Evolutionary conservation across 306 rosid species (phyloP), one percentile per base, ranked within the genome.

Genomic region (Dryas drummondii): DNA sequence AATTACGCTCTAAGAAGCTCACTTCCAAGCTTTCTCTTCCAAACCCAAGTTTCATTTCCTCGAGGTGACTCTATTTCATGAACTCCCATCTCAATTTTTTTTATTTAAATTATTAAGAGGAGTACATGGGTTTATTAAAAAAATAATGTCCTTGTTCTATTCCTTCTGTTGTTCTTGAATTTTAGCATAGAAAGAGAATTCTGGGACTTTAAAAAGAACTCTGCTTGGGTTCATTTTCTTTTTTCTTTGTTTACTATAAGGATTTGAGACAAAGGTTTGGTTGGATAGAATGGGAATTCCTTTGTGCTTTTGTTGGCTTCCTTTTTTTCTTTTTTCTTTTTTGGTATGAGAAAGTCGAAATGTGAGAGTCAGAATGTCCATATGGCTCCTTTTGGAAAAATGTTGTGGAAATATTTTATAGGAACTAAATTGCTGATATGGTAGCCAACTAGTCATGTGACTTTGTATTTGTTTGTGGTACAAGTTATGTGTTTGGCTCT

Each of bases 1-100:
- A 70, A 65, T 68, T 78, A 9, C 48, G 77, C 73, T 77, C 76
- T 5, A 74, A 84, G 78, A 86, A 27, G 27, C 78, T 26, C 50
- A 15, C 68, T 81, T 83, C 89, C 26, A 76, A 74, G 74, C 76
- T 81, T 68, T 71, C 77, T 76, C 75, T 82, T 15, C 81, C 57
- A 37, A 74, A 71, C 67, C 81, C 90, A 68, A 13, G 13, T 76
- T 58, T 74, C 66, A 1, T 53, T 82, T 72, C 72, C 19, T 19
- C 76, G 27, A 80, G 90, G 91, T 87, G 60, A 75, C 16, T 59
- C 6, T 56, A 37, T 49, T 66, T 58, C 16, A 0, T 50, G 19
- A 62, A 55, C 5, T 13, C 66, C 51, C 69, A 68, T 73, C 26
- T 73, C 69, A 16, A 6, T 26, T 22, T 52, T 42, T 50, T 14